A percentile compares a stretch with the other conserved stretches of the same genome.
phyloP scores from a whole-genome alignment of 2,329 filamentous ascomycete species.

The Berkeleyomyces rouxiae region DNA sequence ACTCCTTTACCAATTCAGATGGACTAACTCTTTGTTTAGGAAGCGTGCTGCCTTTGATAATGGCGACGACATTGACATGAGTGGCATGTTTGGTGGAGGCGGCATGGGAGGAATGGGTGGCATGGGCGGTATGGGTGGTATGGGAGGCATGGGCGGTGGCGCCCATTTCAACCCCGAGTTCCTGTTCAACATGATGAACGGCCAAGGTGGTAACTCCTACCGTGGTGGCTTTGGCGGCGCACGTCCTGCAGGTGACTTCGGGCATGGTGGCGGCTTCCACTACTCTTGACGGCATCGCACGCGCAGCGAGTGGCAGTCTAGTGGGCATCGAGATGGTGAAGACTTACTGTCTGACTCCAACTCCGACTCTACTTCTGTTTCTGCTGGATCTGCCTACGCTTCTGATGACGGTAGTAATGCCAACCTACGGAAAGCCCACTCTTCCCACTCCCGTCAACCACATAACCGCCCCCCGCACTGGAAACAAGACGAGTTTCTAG shows the following conservation, averaged over 20 bases:
- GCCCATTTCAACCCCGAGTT: slow-evolving; percentile 60
- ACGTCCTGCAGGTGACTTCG: slow-evolving; percentile 34
- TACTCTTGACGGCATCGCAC: slow-evolving; percentile 25
- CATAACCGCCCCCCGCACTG: background rate
- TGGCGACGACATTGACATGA: slow-evolving; percentile 76
- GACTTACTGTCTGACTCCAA: background rate
- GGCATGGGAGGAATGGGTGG: slow-evolving; percentile 51
- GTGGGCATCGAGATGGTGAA: background rate
- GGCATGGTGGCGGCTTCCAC: slow-evolving; percentile 38
- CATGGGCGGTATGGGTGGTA: slow-evolving; percentile 33
- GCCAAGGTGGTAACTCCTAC: slow-evolving; percentile 35
- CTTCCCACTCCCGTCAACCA: background rate
- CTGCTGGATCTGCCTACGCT: background rate
- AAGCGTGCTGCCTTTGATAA: slow-evolving; percentile 85
- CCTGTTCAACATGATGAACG: slow-evolving; percentile 71
- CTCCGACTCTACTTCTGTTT: background rate
- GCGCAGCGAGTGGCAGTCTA: background rate
- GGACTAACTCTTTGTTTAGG: slow-evolving; percentile 25
- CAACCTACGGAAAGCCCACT: background rate
- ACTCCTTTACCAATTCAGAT: slow-evolving; percentile 18
- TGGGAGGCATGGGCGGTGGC: slow-evolving; percentile 45
- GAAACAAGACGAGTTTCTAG: slow-evolving; percentile 1
- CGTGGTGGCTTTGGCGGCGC: slow-evolving; percentile 24
- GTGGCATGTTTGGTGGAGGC: slow-evolving; percentile 64
- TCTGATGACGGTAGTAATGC: background rate